A percentile compares a stretch with the other conserved stretches of the same genome.
Conservation (phyloP, 148 eudicot species). For the Rhododendron mucronatum region DNA sequence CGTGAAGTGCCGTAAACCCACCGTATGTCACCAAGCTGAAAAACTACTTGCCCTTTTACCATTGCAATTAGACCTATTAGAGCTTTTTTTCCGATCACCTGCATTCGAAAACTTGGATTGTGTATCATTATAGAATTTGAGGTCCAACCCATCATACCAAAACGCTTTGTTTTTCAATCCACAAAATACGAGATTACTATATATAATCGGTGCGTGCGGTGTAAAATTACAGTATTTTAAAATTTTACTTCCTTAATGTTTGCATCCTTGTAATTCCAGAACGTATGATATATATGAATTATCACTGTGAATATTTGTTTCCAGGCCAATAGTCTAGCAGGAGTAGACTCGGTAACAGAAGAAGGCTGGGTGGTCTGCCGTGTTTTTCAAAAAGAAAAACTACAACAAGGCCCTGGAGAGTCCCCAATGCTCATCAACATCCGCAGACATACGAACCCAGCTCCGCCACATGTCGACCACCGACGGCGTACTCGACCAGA, state of each 20-base stretch:
- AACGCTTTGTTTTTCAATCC: not conserved
- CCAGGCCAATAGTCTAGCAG: slow-evolving; percentile 14
- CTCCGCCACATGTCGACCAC: not conserved
- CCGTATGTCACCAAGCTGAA: too few species aligned
- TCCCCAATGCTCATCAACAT: slow-evolving; percentile 6
- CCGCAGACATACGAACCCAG: slow-evolving; percentile 8
- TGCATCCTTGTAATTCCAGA: too few species aligned
- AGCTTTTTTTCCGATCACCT: too few species aligned
- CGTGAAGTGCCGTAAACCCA: too few species aligned
- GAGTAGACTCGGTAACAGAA: slow-evolving; percentile 14
- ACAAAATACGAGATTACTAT: too few species aligned
- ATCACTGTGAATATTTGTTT: not conserved
- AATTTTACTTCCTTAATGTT: too few species aligned
- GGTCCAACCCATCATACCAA: not conserved
- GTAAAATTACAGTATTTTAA: not conserved
- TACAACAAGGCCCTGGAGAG: slow-evolving; percentile 31
- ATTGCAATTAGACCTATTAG: too few species aligned
- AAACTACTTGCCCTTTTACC: too few species aligned
- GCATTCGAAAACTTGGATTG: not conserved
- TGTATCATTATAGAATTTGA: not conserved
- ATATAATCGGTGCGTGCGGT: too few species aligned
- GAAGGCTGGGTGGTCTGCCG: slow-evolving; percentile 62
- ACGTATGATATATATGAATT: not conserved
- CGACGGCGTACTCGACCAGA: slow-evolving; percentile 29
- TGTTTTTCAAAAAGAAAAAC: slow-evolving; percentile 48